Evolutionary conservation across 2,329 filamentous ascomycete species (phyloP).

Genomic region (Pseudogymnoascus sp.): DNA sequence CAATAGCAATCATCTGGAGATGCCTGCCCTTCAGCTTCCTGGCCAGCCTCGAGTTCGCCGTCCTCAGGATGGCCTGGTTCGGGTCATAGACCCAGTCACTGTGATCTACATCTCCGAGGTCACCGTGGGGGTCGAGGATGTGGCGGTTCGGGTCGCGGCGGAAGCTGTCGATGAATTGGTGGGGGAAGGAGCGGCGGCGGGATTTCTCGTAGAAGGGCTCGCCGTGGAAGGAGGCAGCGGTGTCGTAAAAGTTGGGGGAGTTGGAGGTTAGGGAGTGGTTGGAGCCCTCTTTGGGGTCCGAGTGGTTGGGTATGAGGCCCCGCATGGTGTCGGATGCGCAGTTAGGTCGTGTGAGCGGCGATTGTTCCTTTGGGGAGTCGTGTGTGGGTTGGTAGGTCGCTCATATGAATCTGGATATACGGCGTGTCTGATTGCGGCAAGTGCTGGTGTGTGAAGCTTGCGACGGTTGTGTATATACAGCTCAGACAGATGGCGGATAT

Average conservation of each 20-base stretch:
- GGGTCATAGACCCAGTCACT: conserved; percentile 45
- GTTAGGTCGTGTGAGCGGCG: background rate
- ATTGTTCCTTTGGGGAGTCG: background rate
- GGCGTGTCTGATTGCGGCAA: background rate
- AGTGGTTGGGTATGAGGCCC: background rate
- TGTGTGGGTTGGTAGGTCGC: background rate
- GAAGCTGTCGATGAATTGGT: conserved; percentile 20
- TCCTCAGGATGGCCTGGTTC: conserved; percentile 51
- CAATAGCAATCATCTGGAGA: conserved; percentile 96
- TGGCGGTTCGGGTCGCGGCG: conserved; percentile 20
- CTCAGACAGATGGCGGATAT: background rate
- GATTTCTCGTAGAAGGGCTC: background rate
- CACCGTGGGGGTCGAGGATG: conserved; percentile 41
- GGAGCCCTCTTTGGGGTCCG: background rate
- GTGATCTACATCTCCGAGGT: conserved; percentile 33
- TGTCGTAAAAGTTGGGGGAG: background rate
- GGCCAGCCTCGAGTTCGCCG: conserved; percentile 65
- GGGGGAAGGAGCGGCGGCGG: background rate
- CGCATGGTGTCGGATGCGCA: background rate
- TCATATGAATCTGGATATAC: background rate
- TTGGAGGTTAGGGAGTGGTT: background rate
- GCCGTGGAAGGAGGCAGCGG: background rate
- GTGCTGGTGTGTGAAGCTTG: background rate
- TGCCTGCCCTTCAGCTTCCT: conserved; percentile 75
- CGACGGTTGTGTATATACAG: background rate